These are phyloP conservation scores for Sporothrix schenckii DNA, from an alignment of 2,329 filamentous ascomycete genomes.

Conservation along the genomic window DNA sequence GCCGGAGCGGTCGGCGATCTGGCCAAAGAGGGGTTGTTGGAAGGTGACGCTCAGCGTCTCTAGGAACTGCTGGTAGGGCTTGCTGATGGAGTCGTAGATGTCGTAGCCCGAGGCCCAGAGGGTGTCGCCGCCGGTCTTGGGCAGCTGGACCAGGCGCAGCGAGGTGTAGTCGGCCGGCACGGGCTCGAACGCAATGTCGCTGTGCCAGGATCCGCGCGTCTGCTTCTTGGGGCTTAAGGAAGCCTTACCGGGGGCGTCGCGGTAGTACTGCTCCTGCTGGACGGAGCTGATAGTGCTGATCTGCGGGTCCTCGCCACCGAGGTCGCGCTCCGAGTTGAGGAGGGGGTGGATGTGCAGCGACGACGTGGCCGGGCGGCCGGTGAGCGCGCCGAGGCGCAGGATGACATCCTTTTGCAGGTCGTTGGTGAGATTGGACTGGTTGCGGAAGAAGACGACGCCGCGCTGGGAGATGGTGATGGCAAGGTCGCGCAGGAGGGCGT, in stretches of 20 bases:
- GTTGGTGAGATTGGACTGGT: conserved; percentile 60
- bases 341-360: conserved; percentile 64
- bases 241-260: conserved; percentile 31
- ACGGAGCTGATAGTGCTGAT: conserved; percentile 63
- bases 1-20: conserved; percentile 50
- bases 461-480: conserved; percentile 67
- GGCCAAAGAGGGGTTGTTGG: conserved; percentile 54
- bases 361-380: conserved; percentile 61
- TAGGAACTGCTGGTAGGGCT: conserved; percentile 57
- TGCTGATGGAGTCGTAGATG: conserved; percentile 53
- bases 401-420: conserved; percentile 64
- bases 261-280: conserved; percentile 49
- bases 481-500: conserved; percentile 66
- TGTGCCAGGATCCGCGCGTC: conserved; percentile 51
- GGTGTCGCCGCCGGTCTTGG: conserved; percentile 43
- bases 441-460: conserved; percentile 67
- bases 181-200: conserved; percentile 53
- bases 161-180: conserved; percentile 59
- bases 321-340: conserved; percentile 56
- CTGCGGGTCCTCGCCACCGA: conserved; percentile 56
- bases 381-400: conserved; percentile 60
- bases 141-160: conserved; percentile 48
- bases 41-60: conserved; percentile 61
- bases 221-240: conserved; percentile 38
- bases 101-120: conserved; percentile 52